phyloP scores from a whole-genome alignment of 2,329 filamentous ascomycete genomes.

The Apiospora marii region DNA sequence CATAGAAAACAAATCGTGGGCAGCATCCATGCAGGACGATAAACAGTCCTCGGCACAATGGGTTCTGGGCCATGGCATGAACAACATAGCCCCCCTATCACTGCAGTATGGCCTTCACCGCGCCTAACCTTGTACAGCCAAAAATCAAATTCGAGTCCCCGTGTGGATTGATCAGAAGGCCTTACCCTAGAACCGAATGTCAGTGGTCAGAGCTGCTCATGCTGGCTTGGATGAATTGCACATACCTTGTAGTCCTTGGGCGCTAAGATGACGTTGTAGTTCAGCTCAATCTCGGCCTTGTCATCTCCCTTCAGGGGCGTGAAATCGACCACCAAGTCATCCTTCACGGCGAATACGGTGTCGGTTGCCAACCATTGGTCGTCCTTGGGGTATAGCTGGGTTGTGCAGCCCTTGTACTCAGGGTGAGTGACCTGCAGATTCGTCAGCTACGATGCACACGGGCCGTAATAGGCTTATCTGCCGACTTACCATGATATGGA shows the following conservation, averaged over 20 bases:
- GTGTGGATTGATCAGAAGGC: background rate
- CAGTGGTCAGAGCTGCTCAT: background rate
- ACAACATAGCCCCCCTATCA: background rate
- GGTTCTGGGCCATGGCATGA: background rate
- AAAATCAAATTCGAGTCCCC: background rate
- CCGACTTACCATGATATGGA: slow-evolving; percentile 56
- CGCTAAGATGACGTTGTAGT: slow-evolving; percentile 51
- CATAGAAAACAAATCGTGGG: background rate
- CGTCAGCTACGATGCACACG: background rate
- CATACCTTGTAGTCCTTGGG: slow-evolving; percentile 56
- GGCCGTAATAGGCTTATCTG: background rate
- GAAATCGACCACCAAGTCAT: slow-evolving; percentile 59
- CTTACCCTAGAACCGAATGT: slow-evolving; percentile 17
- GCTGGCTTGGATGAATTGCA: background rate
- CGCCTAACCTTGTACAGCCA: background rate
- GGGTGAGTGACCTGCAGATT: slow-evolving; percentile 57
- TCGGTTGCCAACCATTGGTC: slow-evolving; percentile 67
- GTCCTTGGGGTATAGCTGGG: slow-evolving; percentile 77
- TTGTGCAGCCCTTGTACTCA: slow-evolving; percentile 76
- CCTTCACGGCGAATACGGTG: slow-evolving; percentile 62
- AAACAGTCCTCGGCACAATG: background rate
- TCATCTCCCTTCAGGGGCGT: slow-evolving; percentile 48
- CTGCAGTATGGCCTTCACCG: background rate
- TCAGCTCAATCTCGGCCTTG: slow-evolving; percentile 41
- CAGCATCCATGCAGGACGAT: background rate